These are phyloP conservation scores for Cystofilobasidium macerans DNA, from an alignment of 768 basidiomycete species.

Conservation along the genomic window DNA sequence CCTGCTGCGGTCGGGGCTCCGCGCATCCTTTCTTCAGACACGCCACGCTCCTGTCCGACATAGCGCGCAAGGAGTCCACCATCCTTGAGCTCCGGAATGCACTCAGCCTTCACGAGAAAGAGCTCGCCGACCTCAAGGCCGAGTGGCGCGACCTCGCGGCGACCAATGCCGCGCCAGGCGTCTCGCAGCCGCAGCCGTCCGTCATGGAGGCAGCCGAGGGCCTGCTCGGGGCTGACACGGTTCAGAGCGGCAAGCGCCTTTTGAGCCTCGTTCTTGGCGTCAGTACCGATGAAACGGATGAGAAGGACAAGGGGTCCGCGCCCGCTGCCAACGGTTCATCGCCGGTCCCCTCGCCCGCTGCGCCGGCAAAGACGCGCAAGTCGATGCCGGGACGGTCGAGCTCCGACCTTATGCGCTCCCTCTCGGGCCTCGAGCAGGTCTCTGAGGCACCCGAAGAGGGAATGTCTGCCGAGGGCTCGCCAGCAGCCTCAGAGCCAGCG, in stretches of 20 bases:
- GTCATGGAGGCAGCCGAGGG: not conserved
- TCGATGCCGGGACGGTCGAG: not conserved
- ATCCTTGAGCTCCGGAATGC: not conserved
- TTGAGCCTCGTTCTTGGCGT: not conserved
- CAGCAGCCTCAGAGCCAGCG: not conserved
- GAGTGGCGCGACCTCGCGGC: not conserved
- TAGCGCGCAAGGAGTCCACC: not conserved
- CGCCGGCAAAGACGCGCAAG: not conserved
- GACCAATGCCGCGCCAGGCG: not conserved
- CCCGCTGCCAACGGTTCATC: not conserved
- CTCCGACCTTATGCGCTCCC: not conserved
- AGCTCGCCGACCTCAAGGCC: not conserved
- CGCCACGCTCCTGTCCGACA: not conserved
- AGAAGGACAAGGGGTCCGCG: not conserved
- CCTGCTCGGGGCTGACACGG: not conserved
- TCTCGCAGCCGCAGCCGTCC: not conserved
- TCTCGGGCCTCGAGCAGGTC: constrained; percentile 5
- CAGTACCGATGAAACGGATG: not conserved
- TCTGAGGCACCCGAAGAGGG: not conserved
- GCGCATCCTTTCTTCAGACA: not conserved
- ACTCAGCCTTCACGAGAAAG: not conserved
- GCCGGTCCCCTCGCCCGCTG: not conserved
- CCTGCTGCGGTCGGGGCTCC: not conserved
- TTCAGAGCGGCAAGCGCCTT: constrained; percentile 1
- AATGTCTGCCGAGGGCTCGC: not conserved